A percentile compares a stretch with the other conserved stretches of the same genome.
phyloP scores from a whole-genome alignment of 768 basidiomycete species.

The Boletus rex-veris region DNA sequence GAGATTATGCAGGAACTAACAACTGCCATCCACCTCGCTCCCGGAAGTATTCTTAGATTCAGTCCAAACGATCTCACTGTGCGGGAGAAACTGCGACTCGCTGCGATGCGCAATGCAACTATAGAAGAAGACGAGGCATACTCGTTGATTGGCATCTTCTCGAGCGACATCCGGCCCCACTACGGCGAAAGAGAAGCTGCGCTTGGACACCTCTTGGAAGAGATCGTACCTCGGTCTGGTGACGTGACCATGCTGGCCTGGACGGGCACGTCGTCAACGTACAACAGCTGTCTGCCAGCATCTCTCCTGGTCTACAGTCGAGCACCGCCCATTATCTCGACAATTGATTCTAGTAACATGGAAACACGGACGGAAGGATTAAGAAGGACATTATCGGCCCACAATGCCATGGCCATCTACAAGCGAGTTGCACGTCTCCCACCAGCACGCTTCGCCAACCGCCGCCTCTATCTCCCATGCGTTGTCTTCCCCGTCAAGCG shows the following conservation, averaged over 20 bases:
- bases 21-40: neutral
- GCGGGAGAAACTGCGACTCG: neutral
- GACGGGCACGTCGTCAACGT: neutral
- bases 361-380: neutral
- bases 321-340: neutral
- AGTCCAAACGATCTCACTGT: neutral
- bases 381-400: neutral
- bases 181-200: neutral
- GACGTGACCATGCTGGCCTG: neutral
- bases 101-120: neutral
- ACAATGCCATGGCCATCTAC: neutral
- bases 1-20: slow-evolving; percentile 2
- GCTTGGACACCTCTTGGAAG: neutral
- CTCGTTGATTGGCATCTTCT: neutral
- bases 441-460: neutral
- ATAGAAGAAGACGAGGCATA: neutral
- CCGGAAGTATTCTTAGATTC: neutral
- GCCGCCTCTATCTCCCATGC: neutral
- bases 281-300: neutral
- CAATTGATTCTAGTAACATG: neutral
- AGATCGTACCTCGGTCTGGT: neutral
- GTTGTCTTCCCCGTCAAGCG: neutral
- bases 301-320: neutral
- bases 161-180: neutral
- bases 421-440: neutral